Base-by-base conservation (phyloP, 345 rosid species). In the Dipteronia sinensis region DNA sequence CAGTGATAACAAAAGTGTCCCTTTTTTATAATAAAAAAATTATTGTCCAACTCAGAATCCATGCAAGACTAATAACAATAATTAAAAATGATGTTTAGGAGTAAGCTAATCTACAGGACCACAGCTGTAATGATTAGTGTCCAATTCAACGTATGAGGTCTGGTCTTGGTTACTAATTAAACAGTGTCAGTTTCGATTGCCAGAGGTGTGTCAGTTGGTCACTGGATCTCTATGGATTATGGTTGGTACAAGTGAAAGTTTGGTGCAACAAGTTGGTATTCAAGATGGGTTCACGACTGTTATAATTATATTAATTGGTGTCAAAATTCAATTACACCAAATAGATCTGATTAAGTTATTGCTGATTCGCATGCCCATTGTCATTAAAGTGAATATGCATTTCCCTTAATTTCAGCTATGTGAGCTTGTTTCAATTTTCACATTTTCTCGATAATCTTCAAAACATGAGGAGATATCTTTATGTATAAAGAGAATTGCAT, bases 31-130 rank as follows among this genome's bases (percentile, higher is more conserved):
- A 34, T 49, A 44, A 62, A 44, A 75, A 46, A 6, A 51, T 29
- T 12, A 31, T 61, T n/a, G 53, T 66, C 72, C 72, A 20, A 65
- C 49, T 66, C 51, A 55, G 65, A 76, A 76, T 38, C 66, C 66
- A 61, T 20, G 53, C 51, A 73, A 63, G 61, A 64, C 53, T 29
- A 29, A 53, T 7, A 71, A 10, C 2, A 71, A 17, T 63, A 63
- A 61, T 63, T 25, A 64, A 74, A 74, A 74, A 27, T 56, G 23
- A 10, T 9, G 13, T 46, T 46, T 46, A 46, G 15, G 20, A 74
- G 25, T 27, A 23, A 74, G 23, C 69, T 5, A 74, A 42, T 46
- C 46, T 47, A 25, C 58, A 74, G 59, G 25, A 25, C 46, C 61
- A 46, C 58, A 74, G 44, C 27, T 63, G 77, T 25, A 59, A 59